Evolutionary conservation across 2,329 filamentous ascomycete species (phyloP).

Genomic region (Simplicillium aogashimaense): DNA sequence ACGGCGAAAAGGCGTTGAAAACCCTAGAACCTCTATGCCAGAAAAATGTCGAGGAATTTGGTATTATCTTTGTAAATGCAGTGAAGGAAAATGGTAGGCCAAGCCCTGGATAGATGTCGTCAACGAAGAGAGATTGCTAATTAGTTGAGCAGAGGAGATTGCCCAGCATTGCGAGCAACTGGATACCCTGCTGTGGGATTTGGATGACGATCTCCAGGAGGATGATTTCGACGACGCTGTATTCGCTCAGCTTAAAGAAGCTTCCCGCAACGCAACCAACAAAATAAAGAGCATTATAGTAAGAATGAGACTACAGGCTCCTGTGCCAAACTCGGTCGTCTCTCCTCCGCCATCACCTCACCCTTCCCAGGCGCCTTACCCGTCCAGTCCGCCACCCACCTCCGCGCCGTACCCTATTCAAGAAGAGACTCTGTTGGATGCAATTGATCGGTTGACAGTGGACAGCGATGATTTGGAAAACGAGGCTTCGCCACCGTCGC

Average conservation of each 20-base stretch:
- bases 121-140: conserved; percentile 1
- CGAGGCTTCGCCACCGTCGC: neutral
- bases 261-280: conserved; percentile 37
- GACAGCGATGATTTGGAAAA: neutral
- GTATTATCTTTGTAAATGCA: conserved; percentile 36
- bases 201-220: conserved; percentile 42
- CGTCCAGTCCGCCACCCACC: conserved; percentile 8
- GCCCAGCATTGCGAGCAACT: conserved; percentile 35
- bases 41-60: conserved; percentile 37
- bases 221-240: conserved; percentile 40
- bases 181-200: conserved; percentile 43
- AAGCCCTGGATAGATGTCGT: neutral
- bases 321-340: conserved; percentile 8
- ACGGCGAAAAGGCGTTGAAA: conserved; percentile 25
- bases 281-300: conserved; percentile 40
- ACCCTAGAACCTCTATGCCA: conserved; percentile 37
- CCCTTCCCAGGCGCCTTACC: neutral
- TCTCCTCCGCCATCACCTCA: conserved; percentile 4
- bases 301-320: conserved; percentile 40
- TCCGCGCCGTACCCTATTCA: neutral
- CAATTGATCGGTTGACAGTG: neutral
- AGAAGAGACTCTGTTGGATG: neutral
- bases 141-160: conserved; percentile 32
- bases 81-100: conserved; percentile 43
- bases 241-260: conserved; percentile 36